These are phyloP conservation scores for Thalassiosira delicatula DNA, from an alignment of 352 stramenopile species.

Conservation along the genomic window DNA sequence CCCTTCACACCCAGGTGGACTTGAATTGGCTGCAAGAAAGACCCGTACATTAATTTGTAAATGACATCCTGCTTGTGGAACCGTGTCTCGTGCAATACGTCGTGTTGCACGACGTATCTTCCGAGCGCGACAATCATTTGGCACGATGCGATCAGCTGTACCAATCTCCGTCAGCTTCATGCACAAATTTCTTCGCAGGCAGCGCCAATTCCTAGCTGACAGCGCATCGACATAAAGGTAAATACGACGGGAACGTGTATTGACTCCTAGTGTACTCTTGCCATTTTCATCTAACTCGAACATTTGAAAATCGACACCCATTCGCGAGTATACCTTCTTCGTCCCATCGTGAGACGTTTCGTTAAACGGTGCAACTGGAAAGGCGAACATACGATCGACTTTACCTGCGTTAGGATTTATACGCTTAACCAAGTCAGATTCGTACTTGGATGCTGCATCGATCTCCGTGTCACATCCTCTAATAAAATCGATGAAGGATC, in stretches of 20 bases:
- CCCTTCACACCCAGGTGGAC: neutral
- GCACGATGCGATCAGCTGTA: neutral
- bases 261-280: neutral
- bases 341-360: constrained; percentile 14
- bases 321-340: constrained; percentile 3
- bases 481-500: neutral
- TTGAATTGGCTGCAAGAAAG: constrained; percentile 30
- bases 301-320: constrained; percentile 5
- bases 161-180: neutral
- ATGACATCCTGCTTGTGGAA: constrained; percentile 25
- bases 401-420: neutral
- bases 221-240: neutral
- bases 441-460: neutral
- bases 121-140: neutral
- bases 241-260: neutral
- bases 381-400: constrained; percentile 12
- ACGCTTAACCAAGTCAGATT: neutral
- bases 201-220: neutral
- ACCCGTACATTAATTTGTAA: constrained; percentile 11
- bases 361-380: neutral
- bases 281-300: neutral
- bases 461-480: neutral
- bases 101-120: constrained; percentile 1
- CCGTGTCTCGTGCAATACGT: constrained; percentile 24
- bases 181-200: neutral